These are phyloP conservation scores for Corymbia citriodora DNA, from an alignment of 441 rosid species.

Conservation along the genomic window DNA sequence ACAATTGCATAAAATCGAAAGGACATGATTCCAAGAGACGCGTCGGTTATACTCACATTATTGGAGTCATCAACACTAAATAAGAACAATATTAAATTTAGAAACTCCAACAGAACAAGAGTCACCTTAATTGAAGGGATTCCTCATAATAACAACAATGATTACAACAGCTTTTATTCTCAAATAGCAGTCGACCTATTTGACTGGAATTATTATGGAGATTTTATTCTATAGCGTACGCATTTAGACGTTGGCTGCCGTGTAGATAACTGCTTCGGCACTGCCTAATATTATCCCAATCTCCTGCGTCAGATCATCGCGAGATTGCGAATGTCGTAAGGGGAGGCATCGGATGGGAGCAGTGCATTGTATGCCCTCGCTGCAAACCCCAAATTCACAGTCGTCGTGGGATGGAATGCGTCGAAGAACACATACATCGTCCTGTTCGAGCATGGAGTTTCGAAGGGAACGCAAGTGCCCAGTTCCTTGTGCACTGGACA, in stretches of 20 bases:
- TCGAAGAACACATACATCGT: neutral
- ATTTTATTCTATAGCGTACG: neutral
- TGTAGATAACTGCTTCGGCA: neutral
- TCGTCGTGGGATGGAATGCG: neutral
- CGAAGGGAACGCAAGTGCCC: neutral
- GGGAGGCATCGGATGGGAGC: neutral
- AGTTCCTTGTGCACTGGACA: neutral
- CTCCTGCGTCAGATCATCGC: neutral
- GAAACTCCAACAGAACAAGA: neutral
- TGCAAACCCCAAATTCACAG: neutral
- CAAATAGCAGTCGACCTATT: neutral
- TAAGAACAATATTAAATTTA: neutral
- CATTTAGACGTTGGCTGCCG: neutral
- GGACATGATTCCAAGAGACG: neutral
- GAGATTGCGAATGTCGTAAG: neutral
- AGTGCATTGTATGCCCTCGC: neutral
- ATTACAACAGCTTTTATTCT: neutral
- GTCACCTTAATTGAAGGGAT: neutral
- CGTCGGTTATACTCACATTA: neutral
- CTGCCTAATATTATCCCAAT: neutral
- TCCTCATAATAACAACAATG: neutral
- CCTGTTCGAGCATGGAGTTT: neutral
- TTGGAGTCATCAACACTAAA: neutral
- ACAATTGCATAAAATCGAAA: neutral
- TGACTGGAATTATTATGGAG: neutral